Evolutionary conservation across 2,329 filamentous ascomycete genomes (phyloP).

Genomic region (Alternaria sp.): DNA sequence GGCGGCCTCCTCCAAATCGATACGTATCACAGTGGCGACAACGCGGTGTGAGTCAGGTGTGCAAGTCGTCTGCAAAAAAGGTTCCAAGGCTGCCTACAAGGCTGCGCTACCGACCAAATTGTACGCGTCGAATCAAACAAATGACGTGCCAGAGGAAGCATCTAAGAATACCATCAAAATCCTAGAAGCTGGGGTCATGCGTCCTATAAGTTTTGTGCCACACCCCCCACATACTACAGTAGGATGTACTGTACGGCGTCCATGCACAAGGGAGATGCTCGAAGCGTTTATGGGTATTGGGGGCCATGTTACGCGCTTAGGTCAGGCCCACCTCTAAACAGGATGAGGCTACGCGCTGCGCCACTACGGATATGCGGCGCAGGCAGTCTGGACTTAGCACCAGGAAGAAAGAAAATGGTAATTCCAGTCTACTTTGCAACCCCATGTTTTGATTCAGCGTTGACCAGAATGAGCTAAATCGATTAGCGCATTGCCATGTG

Average conservation of each 20-base stretch:
- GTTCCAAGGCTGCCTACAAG: slow-evolving; percentile 25
- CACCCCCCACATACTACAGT: slow-evolving; percentile 12
- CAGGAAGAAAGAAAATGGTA: neutral
- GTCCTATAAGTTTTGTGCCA: slow-evolving; percentile 20
- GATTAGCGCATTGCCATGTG: neutral
- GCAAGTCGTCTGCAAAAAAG: slow-evolving; percentile 3
- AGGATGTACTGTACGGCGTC: slow-evolving; percentile 22
- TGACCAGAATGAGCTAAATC: slow-evolving; percentile 1
- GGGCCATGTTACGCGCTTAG: slow-evolving; percentile 26
- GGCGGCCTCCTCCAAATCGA: slow-evolving; percentile 12
- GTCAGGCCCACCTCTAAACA: slow-evolving; percentile 14
- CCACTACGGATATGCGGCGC: slow-evolving; percentile 34
- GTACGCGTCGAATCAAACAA: slow-evolving; percentile 16
- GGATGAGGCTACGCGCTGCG: slow-evolving; percentile 25
- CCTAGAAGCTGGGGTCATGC: neutral
- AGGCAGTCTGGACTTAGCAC: slow-evolving; percentile 16
- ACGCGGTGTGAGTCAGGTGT: slow-evolving; percentile 23
- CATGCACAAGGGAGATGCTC: slow-evolving; percentile 17
- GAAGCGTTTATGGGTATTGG: slow-evolving; percentile 9
- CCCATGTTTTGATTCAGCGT: neutral
- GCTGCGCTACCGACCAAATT: slow-evolving; percentile 20
- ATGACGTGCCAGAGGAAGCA: slow-evolving; percentile 2
- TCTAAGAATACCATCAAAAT: neutral
- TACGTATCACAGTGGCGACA: slow-evolving; percentile 19
- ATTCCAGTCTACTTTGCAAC: slow-evolving; percentile 4